Conservation (phyloP, 192 early-diverging fungal species). For the Rhizoclosmatium sp. region DNA sequence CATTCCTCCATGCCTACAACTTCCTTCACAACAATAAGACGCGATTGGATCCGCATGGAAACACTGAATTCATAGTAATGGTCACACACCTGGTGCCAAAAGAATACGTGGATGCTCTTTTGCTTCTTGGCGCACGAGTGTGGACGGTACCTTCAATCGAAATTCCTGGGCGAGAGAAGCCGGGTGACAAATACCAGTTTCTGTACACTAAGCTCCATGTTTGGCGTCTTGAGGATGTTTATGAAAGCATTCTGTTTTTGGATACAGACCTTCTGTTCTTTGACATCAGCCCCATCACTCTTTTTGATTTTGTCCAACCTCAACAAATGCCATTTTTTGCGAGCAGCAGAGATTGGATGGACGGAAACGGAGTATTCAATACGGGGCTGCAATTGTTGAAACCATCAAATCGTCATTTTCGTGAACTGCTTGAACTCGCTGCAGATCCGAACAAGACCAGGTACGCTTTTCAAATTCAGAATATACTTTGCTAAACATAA, state of each 20-base stretch:
- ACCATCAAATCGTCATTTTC: slow-evolving; percentile 1
- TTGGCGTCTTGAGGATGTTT: slow-evolving; percentile 8
- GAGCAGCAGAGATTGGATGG: slow-evolving; percentile 12
- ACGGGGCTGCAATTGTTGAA: slow-evolving; percentile 22
- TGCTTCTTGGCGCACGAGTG: slow-evolving; percentile 3
- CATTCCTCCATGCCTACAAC: slow-evolving; percentile 6
- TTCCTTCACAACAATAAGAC: slow-evolving; percentile 7
- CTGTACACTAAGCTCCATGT: slow-evolving; percentile 18
- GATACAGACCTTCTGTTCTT: slow-evolving; percentile 9
- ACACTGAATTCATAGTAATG: slow-evolving; percentile 15
- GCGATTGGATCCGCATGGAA: background rate
- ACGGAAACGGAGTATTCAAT: slow-evolving; percentile 8
- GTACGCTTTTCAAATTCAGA: too few relatives aligned
- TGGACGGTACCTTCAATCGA: slow-evolving; percentile 4
- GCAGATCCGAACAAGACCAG: slow-evolving; percentile 1
- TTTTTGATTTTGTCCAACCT: background rate
- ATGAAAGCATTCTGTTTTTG: background rate
- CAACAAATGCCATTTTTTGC: slow-evolving; percentile 8
- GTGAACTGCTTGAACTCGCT: slow-evolving; percentile 2
- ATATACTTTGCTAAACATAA: background rate
- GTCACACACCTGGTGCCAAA: background rate
- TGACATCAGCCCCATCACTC: background rate
- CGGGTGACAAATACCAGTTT: slow-evolving; percentile 23
- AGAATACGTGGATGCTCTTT: background rate
- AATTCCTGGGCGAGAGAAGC: slow-evolving; percentile 18